Base-by-base conservation (phyloP, 352 stramenopile genomes). In the Phytopythium oedochilum region DNA sequence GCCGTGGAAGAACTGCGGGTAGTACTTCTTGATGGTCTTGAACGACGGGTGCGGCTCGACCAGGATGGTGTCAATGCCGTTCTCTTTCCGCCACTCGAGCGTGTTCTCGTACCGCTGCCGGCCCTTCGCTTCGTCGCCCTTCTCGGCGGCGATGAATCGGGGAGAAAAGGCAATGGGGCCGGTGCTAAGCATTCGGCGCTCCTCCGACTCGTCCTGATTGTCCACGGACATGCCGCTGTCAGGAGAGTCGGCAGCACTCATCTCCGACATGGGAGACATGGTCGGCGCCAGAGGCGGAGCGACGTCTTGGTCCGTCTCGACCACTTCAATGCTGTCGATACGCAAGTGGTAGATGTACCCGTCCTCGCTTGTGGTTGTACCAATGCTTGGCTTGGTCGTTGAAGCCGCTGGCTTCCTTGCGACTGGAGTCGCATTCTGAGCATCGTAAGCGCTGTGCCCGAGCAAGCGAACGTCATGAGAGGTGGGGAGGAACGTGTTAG, bases 1-100 rank as follows among this genome's bases (percentile, higher is more conserved):
- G 8, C 87, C 87, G 58, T 95, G 89, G 45, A 96, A 96, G 60
- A 86, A 97, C 60, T 97, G 89, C 15, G 89, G 89, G 47, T 97
- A 97, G 54, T 95, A 93, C 60, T 89, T 82, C 69, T 97, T 97
- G 77, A 97, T 96, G 6, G 73, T 79, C 25, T 89, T 74, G 57
- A 96, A 97, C 20, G 79, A 86, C 25, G 66, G 78, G 45, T 96
- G 83, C 14, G 84, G 71, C 40, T 72, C 78, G 38, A 94, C 69
- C 45, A 97, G 77, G 31, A 97, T 96, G 45, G 85, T 64, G 62
- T 97, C 89, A 22, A 97, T 89, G 23, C 78, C 64, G 56, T 96
- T 89, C 54, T 92, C 83, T 15, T 84, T 71, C 28, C 88, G 78
- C 88, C 88, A 97, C 61, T 94, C 65, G n/a, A 91, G 57, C 14